Base-by-base conservation (phyloP, 345 rosid species). In the Dipteronia dyeriana region DNA sequence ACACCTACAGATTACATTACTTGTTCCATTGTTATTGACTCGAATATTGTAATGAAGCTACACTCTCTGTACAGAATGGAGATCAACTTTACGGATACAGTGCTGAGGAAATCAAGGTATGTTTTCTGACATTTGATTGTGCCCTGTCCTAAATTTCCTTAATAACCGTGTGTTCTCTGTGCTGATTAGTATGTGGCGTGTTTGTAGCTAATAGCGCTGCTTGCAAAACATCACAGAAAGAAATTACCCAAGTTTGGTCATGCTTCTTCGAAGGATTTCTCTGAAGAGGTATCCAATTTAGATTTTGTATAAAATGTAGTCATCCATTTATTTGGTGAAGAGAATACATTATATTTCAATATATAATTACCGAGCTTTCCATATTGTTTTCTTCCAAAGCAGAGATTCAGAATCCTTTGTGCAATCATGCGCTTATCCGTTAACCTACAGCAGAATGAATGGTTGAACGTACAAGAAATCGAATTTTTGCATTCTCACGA, bases 21-120 rank as follows among this genome's bases (percentile, higher is more conserved):
- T 26, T 74, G 51, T 67, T 73, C 17, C 39, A 47, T 47, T 54
- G 11, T 78, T 80, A 31, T 76, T 71, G 66, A 43, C 29, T 39
- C 2, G 47, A 53, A 29, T 17, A 26, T 38, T 17, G 67, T 81
- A 67, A 75, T 71, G 23, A 80, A 34, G 54, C 20, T 54, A 12
- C 79, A 20, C 56, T 73, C 74, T 70, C 81, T 79, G 56, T 62
- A 54, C 67, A 92, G 94, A 88, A 86, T 72, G 88, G 90, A 6
- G 84, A 80, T 81, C 85, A 89, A 80, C 94, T 92, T 68, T 82
- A 81, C 29, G 87, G 93, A 71, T 90, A 86, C 79, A 83, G 86
- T 67, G 70, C 74, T 64, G 87, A 82, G 67, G 97, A 92, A 82
- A 86, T 90, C 76, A 88, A 90, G 93, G 97, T 92, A 84, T 13